Evolutionary conservation across 352 stramenopile species (phyloP), one percentile per base, ranked within the genome.

Genomic region (Phytopythium montanum): DNA sequence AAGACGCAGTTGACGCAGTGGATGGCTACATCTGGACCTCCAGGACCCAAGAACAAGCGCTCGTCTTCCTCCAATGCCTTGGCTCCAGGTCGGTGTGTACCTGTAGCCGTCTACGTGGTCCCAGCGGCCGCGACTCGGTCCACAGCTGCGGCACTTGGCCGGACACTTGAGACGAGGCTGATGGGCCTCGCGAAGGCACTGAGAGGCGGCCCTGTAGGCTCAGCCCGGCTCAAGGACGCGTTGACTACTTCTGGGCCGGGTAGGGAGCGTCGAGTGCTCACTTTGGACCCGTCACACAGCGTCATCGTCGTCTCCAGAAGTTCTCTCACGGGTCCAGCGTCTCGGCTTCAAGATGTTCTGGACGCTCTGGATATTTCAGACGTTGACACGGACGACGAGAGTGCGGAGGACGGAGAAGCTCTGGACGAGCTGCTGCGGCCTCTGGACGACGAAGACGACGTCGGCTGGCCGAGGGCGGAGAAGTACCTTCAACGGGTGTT

Each of bases 211-310:
- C 61, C 73, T 14, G 80, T 92, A 18, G 80, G 78, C 14, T 78
- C 73, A 3, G 55, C 85, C 10, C 69, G 82, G 3, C 79, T 86
- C 56, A 70, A 80, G 18, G 82, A 92, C 28, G 70, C 70, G 16
- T 54, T 92, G 5, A 77, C 68, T 19, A 59, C 68, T 14, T 60
- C 76, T 0, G 87, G 85, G 31, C 29, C 88, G 38, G 78, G 69
- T 62, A 92, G 90, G 54, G 82, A 92, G 50, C 70, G 80, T 0
- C 79, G 82, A 1, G 46, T 88, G 29, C 89, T 88, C 46, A 84
- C 86, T 25, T 57, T 88, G 29, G 82, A 92, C 33, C 75, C 79
- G n/a, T 64, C 80, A 7, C 82, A 92, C 60, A 82, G 76, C 45
- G 82, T 87, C 0, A 76, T 87, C 10, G 69, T 92, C 19, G 65